Base-by-base conservation (phyloP, 495 filamentous ascomycete genomes). In the Trichoderma asperelloides region DNA sequence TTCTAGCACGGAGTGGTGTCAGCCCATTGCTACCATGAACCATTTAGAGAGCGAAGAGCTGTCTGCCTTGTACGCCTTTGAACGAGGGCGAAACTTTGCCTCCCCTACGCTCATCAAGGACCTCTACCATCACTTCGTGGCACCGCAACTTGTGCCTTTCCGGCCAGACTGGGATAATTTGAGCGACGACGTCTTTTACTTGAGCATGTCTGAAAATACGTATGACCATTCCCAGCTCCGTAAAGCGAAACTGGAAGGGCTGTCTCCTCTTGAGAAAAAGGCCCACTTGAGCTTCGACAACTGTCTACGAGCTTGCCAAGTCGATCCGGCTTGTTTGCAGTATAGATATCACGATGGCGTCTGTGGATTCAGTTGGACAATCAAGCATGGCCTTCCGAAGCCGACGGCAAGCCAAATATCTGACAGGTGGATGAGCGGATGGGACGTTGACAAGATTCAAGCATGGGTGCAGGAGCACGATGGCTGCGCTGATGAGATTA, bases 151-250 rank as follows among this genome's bases (percentile, higher is more conserved):
- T 8, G 68, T 67, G 43, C 37, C 67, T 2, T 66, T 68, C 13
- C 77, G 77, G 43, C 73, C 76, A 27, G 79, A 83, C 71, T 85
- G 82, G 82, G 78, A 85, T 66, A 85, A 85, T 71, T 63, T 73
- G 9, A 76, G 79, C 66, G 71, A 80, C 30, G 76, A 81, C 65
- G 74, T 76, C 43, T 67, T 73, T 62, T 80, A 82, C 68, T 69
- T 78, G 23, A 71, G 79, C 60, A 70, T 68, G 2, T 64, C 65
- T 15, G 51, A 70, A 39, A 62, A 68, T 5, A 64, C 30, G 45
- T 74, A 68, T 70, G 66, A 71, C 18, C 68, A 76, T 18, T 73
- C 72, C 72, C 67, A 70, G 70, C 63, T 68, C 18, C 62, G 71
- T 9, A 71, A 71, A 8, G 73, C 73, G 62, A 79, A 74, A 67